Evolutionary conservation across 2,329 filamentous ascomycete genomes (phyloP), one percentile per base, ranked within the genome.

Genomic region (Coniochaeta pulveracea): DNA sequence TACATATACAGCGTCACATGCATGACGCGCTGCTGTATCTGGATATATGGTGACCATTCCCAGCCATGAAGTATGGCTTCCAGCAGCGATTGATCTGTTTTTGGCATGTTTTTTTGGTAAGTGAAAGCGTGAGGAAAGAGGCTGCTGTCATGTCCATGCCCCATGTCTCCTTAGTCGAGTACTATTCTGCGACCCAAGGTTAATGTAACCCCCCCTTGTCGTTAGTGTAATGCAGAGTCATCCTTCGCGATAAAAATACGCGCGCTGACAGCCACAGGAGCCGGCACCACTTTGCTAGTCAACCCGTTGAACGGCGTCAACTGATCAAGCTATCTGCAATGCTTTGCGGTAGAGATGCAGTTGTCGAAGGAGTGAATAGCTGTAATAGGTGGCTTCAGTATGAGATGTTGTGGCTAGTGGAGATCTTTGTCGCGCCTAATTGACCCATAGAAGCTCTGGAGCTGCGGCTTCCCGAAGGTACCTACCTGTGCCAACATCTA

Each of bases 1-100:
- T 21, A 19, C n/a, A 36, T 15, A 30, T 35, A 31, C 33, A 29
- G 34, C 37, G 29, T 28, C 25, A 37, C 33, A 25, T 32, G 31
- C 37, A 36, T 33, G 40, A 42, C 40, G 46, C 43, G 38, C 41
- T 47, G 44, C 42, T 47, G 43, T 46, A 42, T 44, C 44, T 36
- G 45, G 40, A 45, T 37, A 29, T 29, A 18, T 18, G 18, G 8
- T 23, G 41, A 15, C 36, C 35, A 34, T 40, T 38, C 40, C 23
- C 19, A 16, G 17, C 19, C 11, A 34, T 34, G 24, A 28, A n/a
- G 11, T 23, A 19, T 35, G 34, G 24, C 34, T 30, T 29, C 26
- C 26, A 30, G 25, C 16, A 19, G 27, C 18, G 27, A 29, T 10
- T 16, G 16, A 28, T 28, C 19, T 15, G 18, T 18, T 22, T 19